phyloP scores from a whole-genome alignment of 768 basidiomycete genomes.

The Mrakia frigida region DNA sequence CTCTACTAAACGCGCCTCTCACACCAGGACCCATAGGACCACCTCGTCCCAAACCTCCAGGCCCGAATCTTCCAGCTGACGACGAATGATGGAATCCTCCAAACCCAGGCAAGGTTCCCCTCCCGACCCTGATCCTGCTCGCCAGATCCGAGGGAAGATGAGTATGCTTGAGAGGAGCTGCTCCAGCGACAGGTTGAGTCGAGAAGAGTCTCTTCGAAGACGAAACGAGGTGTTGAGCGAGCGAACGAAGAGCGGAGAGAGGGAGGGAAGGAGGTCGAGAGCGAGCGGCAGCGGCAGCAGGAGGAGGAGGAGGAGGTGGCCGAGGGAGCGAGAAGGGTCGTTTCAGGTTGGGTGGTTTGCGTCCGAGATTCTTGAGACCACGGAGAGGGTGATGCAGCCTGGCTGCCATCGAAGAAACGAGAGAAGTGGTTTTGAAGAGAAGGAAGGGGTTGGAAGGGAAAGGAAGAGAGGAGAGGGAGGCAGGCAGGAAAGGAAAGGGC shows the following conservation, averaged over 20 bases:
- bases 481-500: too few species aligned
- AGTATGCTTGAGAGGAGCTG: background rate
- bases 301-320: background rate
- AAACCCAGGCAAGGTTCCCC: background rate
- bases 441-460: background rate
- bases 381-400: background rate
- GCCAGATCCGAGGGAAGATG: conserved; percentile 5
- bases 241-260: background rate
- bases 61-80: background rate
- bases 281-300: background rate
- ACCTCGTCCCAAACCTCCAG: conserved; percentile 1
- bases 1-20: background rate
- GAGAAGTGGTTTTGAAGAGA: background rate
- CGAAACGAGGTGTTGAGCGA: conserved; percentile 15
- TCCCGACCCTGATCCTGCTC: background rate
- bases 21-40: conserved; percentile 12
- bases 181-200: background rate
- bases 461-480: too few species aligned
- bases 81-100: conserved; percentile 6
- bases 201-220: conserved; percentile 8
- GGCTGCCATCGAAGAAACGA: background rate
- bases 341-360: background rate
- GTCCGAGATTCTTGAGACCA: background rate
- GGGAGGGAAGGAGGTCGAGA: background rate
- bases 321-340: background rate